Percentiles rank a stretch among this genome's conserved stretches.
Evolutionary conservation across 768 basidiomycete species (phyloP).

Genomic region (Suillus variegatus): DNA sequence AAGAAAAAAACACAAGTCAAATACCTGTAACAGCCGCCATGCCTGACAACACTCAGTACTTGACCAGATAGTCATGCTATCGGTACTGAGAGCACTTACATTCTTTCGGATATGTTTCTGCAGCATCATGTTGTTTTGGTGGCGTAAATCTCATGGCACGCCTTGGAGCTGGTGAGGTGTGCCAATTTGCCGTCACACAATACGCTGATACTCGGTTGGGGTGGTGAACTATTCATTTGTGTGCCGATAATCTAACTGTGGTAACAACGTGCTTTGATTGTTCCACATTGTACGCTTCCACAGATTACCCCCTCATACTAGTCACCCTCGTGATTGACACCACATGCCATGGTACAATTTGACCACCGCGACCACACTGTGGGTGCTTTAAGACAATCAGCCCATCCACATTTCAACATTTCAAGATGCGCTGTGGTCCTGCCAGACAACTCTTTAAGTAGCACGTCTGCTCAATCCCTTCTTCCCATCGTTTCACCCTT

Average conservation of each 20-base stretch:
- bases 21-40: neutral
- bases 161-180: neutral
- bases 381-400: neutral
- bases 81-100: neutral
- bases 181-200: neutral
- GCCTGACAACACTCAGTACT: neutral
- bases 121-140: neutral
- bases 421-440: neutral
- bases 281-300: neutral
- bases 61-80: neutral
- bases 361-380: neutral
- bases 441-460: neutral
- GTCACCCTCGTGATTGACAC: neutral
- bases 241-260: neutral
- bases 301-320: too few species aligned
- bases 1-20: neutral
- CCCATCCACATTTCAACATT: slow-evolving; percentile 11
- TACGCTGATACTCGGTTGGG: neutral
- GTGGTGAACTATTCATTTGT: neutral
- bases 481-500: neutral
- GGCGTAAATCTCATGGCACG: neutral
- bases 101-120: neutral
- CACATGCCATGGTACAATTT: neutral
- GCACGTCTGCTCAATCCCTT: neutral
- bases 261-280: neutral